Evolutionary conservation across 345 rosid species (phyloP).

Genomic region (Brassica incana): DNA sequence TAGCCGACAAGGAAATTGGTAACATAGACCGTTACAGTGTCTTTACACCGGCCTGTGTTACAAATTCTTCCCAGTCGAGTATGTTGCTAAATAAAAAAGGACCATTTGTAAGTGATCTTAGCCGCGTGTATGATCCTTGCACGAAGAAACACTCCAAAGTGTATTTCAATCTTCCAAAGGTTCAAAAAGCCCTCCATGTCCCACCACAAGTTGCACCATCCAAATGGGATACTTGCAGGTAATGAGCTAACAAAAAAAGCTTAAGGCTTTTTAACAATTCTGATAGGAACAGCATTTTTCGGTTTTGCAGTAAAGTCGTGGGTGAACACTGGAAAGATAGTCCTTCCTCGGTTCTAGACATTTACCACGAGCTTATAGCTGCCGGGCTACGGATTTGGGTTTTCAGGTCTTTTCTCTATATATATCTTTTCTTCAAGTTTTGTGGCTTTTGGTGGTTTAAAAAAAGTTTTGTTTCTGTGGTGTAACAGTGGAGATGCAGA

Average conservation of each 20-base stretch:
- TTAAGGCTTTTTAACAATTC: background rate
- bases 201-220: slow-evolving; percentile 57
- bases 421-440: background rate
- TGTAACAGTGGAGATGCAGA: slow-evolving; percentile 82
- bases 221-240: slow-evolving; percentile 73
- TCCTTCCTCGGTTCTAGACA: slow-evolving; percentile 65
- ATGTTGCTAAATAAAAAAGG: slow-evolving; percentile 55
- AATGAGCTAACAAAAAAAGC: background rate
- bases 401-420: slow-evolving; percentile 63
- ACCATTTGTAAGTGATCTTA: slow-evolving; percentile 55
- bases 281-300: slow-evolving; percentile 1
- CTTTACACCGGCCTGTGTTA: slow-evolving; percentile 70
- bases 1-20: slow-evolving; percentile 70
- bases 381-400: slow-evolving; percentile 86
- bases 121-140: slow-evolving; percentile 89
- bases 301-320: slow-evolving; percentile 51
- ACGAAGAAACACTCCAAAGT: slow-evolving; percentile 70
- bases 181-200: slow-evolving; percentile 79
- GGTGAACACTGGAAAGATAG: slow-evolving; percentile 65
- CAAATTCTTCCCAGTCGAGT: slow-evolving; percentile 54
- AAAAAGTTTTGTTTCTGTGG: background rate
- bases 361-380: slow-evolving; percentile 72
- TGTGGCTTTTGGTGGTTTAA: slow-evolving; percentile 9
- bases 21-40: slow-evolving; percentile 88
- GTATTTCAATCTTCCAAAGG: slow-evolving; percentile 83